phyloP scores from a whole-genome alignment of 78 protist genomes.

The slime mould (Dictyostelium discoideum) region dicty_2.7 NC_007091.3:4149501-4150000 shows the following conservation, averaged over 20 bases:
- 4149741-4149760: slow-evolving; percentile 43
- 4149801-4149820: not conserved
- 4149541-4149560: slow-evolving; percentile 55
- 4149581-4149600: slow-evolving; percentile 75
- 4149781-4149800: not conserved
- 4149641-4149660: slow-evolving; percentile 57
- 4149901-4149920: slow-evolving; percentile 1
- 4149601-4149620: slow-evolving; percentile 47
- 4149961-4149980: slow-evolving; percentile 55
- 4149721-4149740: slow-evolving; percentile 61
- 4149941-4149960: slow-evolving; percentile 10
- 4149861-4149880: not conserved
- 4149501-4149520: slow-evolving; percentile 50
- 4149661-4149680: slow-evolving; percentile 50
- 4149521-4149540: slow-evolving; percentile 30
- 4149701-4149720: slow-evolving; percentile 42
- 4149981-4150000: slow-evolving; percentile 43
- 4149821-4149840: not conserved
- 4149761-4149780: not conserved
- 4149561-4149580: slow-evolving; percentile 70
- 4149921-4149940: slow-evolving; percentile 8
- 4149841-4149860: not conserved
- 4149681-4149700: slow-evolving; percentile 51
- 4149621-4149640: slow-evolving; percentile 41
- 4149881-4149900: not conserved